Conservation (phyloP, 2,329 filamentous ascomycete species). For the Aspergillus versicolor region DNA sequence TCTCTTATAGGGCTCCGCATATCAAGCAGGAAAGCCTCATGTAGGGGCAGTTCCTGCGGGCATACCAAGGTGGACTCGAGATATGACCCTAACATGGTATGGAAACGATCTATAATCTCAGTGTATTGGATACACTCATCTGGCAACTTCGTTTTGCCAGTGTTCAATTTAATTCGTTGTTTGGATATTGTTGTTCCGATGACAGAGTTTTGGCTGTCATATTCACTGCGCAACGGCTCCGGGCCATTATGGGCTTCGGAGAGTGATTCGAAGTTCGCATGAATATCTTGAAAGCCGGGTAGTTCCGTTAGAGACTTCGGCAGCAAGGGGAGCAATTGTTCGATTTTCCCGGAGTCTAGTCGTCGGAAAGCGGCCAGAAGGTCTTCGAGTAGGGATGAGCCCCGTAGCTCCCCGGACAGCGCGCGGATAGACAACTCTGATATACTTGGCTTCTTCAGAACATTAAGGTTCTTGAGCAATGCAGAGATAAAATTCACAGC, state of each 20-base stretch:
- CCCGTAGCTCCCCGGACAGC: constrained; percentile 53
- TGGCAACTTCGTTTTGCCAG: constrained; percentile 55
- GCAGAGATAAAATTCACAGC: constrained; percentile 29
- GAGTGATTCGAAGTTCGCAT: constrained; percentile 51
- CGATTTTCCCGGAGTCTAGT: constrained; percentile 51
- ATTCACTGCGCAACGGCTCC: constrained; percentile 67
- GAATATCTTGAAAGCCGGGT: constrained; percentile 41
- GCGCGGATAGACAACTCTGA: constrained; percentile 42
- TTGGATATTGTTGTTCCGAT: constrained; percentile 59
- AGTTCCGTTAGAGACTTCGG: constrained; percentile 34
- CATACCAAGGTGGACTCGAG: constrained; percentile 48
- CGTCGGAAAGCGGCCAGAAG: constrained; percentile 54
- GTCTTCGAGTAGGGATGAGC: constrained; percentile 52
- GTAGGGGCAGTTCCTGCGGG: constrained; percentile 52
- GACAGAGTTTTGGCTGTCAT: constrained; percentile 64
- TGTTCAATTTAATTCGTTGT: constrained; percentile 59
- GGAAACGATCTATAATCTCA: constrained; percentile 49
- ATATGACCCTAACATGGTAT: constrained; percentile 46
- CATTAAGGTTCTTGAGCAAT: constrained; percentile 29
- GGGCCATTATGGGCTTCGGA: constrained; percentile 47
- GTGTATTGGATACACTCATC: constrained; percentile 57
- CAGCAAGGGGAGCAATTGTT: constrained; percentile 41
- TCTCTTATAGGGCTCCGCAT: constrained; percentile 57
- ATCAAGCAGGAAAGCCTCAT: constrained; percentile 61
- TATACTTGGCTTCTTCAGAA: constrained; percentile 29